Conservation (phyloP, 345 rosid species). For the Litchi chinensis region DNA sequence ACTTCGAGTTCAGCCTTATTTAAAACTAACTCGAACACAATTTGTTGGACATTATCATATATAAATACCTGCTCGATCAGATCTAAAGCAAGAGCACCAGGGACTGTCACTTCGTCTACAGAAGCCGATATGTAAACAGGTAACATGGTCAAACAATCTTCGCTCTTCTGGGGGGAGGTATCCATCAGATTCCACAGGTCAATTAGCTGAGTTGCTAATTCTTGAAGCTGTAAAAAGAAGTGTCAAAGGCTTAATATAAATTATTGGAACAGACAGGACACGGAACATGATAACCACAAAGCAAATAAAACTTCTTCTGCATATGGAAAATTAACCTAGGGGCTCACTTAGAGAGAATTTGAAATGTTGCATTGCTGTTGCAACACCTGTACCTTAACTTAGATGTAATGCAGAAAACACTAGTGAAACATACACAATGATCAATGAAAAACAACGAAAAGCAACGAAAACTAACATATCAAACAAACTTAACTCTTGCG, state of each 20-base stretch:
- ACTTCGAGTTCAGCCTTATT: conserved; percentile 92
- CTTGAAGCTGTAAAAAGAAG: conserved; percentile 75
- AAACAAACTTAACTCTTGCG: background rate
- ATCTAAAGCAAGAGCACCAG: conserved; percentile 88
- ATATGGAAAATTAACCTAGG: too few species aligned
- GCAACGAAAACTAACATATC: too few species aligned
- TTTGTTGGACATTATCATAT: background rate
- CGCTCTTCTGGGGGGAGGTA: conserved; percentile 83
- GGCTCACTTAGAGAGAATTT: too few species aligned
- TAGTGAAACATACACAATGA: too few species aligned
- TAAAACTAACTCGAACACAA: background rate
- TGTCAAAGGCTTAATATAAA: conserved; percentile 59
- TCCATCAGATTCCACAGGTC: conserved; percentile 99
- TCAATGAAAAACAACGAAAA: too few species aligned
- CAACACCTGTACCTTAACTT: too few species aligned
- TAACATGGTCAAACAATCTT: conserved; percentile 78
- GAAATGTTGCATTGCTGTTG: too few species aligned
- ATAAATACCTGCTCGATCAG: conserved; percentile 76
- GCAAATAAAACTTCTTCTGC: too few species aligned
- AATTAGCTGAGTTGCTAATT: conserved; percentile 75
- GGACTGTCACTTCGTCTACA: conserved; percentile 77
- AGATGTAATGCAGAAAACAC: too few species aligned
- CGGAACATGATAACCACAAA: background rate
- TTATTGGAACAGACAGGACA: conserved; percentile 88
- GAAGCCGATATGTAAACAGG: conserved; percentile 82